phyloP scores from a whole-genome alignment of 257 asterid species.

The Nicotiana benthamiana region DNA sequence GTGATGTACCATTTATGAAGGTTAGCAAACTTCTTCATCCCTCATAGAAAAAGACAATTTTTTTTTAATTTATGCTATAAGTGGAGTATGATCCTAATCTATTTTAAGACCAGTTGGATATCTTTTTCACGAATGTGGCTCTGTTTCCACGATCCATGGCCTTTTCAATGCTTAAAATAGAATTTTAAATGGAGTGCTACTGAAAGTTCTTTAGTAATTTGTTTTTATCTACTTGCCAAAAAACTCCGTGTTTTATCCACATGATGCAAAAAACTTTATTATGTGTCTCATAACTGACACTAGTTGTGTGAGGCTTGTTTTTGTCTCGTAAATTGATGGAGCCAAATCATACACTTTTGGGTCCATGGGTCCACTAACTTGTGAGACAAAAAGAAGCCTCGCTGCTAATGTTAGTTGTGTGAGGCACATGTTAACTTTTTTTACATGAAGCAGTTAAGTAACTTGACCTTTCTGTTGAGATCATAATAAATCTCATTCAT shows the following conservation, averaged over 20 bases:
- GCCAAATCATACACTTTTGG: no score
- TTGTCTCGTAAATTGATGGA: no score
- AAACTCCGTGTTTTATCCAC: neutral
- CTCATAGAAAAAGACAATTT: neutral
- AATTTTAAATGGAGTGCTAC: neutral
- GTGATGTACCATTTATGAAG: constrained; percentile 85
- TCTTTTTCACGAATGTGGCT: neutral
- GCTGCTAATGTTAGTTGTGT: no score
- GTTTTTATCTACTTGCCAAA: no score
- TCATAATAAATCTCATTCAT: neutral
- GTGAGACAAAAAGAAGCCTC: no score
- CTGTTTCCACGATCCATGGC: neutral
- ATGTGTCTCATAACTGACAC: no score
- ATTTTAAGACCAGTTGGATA: neutral
- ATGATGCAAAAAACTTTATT: neutral
- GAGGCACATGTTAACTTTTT: no score
- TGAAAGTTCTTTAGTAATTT: neutral
- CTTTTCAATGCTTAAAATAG: neutral
- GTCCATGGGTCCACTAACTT: no score
- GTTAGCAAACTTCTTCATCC: constrained; percentile 20
- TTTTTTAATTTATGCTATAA: neutral
- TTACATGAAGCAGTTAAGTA: neutral
- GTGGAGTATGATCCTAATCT: neutral
- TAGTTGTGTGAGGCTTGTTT: no score
- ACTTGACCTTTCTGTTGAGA: neutral